phyloP scores from a whole-genome alignment of 2,329 filamentous ascomycete species.

The Fusarium cyanostomum region DNA sequence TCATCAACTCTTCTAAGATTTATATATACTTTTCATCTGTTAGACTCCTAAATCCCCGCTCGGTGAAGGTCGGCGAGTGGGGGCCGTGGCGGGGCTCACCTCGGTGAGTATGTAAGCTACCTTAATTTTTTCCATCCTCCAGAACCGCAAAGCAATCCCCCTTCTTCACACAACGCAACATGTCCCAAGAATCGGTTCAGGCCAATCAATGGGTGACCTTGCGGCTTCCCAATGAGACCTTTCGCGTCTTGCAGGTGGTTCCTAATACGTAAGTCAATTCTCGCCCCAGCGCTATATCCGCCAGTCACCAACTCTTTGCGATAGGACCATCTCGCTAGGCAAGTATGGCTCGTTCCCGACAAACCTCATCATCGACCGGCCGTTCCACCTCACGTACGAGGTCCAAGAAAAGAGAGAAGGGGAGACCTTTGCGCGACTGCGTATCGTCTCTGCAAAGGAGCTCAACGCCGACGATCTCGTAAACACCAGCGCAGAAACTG shows the following conservation, averaged over 20 bases:
- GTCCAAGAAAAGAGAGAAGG: conserved; percentile 75
- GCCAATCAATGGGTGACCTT: conserved; percentile 70
- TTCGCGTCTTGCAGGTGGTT: conserved; percentile 65
- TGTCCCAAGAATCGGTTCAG: conserved; percentile 51
- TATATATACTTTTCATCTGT: no score
- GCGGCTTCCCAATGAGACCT: conserved; percentile 66
- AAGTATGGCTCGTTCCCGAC: conserved; percentile 93
- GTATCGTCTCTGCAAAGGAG: conserved; percentile 82
- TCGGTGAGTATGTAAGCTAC: conserved; percentile 38
- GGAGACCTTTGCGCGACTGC: conserved; percentile 73
- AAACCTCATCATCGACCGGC: conserved; percentile 89
- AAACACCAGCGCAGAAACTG: conserved; percentile 51
- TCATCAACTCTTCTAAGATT: no score
- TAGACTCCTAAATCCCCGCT: no score
- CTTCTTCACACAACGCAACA: conserved; percentile 33
- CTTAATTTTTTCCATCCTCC: conserved; percentile 38
- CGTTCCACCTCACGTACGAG: conserved; percentile 92
- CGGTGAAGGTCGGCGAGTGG: conserved; percentile 31
- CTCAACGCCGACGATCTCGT: conserved; percentile 82
- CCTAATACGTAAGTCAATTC: conserved; percentile 65
- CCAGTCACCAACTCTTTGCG: conserved; percentile 40
- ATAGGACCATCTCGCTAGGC: conserved; percentile 83
- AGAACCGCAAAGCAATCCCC: conserved; percentile 19
- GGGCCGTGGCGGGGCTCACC: conserved; percentile 45
- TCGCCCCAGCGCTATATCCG: conserved; percentile 2